These are phyloP conservation scores for Papilionanthe hybrid DNA, from an alignment of 116 monocot genomes.

Conservation along the genomic window DNA sequence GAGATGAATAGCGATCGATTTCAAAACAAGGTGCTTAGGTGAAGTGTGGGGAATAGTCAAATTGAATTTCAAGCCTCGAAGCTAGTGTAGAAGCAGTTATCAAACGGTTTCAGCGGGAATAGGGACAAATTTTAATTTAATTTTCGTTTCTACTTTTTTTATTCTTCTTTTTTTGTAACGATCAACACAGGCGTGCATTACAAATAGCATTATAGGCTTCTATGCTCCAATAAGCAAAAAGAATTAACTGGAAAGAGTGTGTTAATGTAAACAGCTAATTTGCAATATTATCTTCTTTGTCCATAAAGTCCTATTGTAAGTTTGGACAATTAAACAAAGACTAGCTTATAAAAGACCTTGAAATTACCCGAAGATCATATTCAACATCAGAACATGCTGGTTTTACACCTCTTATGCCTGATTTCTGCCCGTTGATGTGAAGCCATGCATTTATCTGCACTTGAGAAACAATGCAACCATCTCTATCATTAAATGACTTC, in stretches of 20 bases:
- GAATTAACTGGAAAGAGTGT: not conserved
- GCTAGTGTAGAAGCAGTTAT: too few relatives aligned
- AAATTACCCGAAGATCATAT: constrained; percentile 59
- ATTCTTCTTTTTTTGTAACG: too few relatives aligned
- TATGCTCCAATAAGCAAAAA: not conserved
- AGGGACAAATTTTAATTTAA: too few relatives aligned
- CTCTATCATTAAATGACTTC: constrained; percentile 27
- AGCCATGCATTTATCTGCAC: constrained; percentile 93
- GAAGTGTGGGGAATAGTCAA: too few relatives aligned
- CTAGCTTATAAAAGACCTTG: not conserved
- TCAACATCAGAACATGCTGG: constrained; percentile 45
- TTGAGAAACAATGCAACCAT: constrained; percentile 70
- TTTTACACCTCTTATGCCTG: constrained; percentile 35
- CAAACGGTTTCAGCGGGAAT: too few relatives aligned
- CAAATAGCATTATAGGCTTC: too few relatives aligned
- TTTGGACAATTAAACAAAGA: not conserved
- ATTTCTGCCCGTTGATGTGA: constrained; percentile 78
- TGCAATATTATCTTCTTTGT: not conserved
- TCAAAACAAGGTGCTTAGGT: too few relatives aligned
- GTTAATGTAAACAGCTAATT: not conserved
- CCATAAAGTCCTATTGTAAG: not conserved
- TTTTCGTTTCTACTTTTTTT: too few relatives aligned
- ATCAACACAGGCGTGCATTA: too few relatives aligned
- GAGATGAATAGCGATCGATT: too few relatives aligned
- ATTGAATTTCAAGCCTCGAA: too few relatives aligned